These are phyloP conservation scores for Suillus subaureus DNA, from an alignment of 768 basidiomycete species.

Conservation along the genomic window DNA sequence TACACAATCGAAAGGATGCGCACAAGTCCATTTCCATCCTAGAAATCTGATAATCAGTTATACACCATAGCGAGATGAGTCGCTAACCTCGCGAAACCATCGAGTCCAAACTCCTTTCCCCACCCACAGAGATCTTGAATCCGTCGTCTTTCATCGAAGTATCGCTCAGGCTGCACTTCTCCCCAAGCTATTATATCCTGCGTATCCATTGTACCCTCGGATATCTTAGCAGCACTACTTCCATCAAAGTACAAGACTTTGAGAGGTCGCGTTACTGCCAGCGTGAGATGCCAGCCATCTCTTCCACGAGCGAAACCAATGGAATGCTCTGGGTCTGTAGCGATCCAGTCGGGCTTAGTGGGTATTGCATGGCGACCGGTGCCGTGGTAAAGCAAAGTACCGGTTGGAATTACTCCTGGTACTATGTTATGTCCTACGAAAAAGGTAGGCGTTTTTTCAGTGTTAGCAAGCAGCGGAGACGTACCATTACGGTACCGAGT, in stretches of 20 bases:
- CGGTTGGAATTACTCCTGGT: slow-evolving; percentile 35
- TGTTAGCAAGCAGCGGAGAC: neutral
- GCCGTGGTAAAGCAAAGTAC: slow-evolving; percentile 41
- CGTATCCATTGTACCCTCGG: slow-evolving; percentile 33
- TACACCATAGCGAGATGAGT: neutral
- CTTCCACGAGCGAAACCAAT: slow-evolving; percentile 34
- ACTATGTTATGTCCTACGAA: slow-evolving; percentile 32
- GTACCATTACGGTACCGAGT: slow-evolving; percentile 38
- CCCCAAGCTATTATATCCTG: slow-evolving; percentile 40
- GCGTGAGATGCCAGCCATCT: slow-evolving; percentile 34
- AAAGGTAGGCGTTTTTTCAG: neutral
- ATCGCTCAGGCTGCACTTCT: slow-evolving; percentile 18
- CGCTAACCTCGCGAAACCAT: slow-evolving; percentile 35
- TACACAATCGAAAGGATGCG: slow-evolving; percentile 16
- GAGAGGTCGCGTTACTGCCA: slow-evolving; percentile 29
- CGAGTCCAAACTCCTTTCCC: slow-evolving; percentile 33
- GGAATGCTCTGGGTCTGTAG: slow-evolving; percentile 40
- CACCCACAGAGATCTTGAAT: slow-evolving; percentile 35
- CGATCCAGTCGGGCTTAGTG: slow-evolving; percentile 33
- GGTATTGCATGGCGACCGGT: slow-evolving; percentile 24
- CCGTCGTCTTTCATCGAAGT: slow-evolving; percentile 25
- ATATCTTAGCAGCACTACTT: slow-evolving; percentile 33
- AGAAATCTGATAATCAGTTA: neutral
- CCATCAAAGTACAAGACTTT: slow-evolving; percentile 37
- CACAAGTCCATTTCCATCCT: slow-evolving; percentile 57